Evolutionary conservation across 2,329 filamentous ascomycete species (phyloP).

Genomic region (Aspergillus ochraceoroseus): DNA sequence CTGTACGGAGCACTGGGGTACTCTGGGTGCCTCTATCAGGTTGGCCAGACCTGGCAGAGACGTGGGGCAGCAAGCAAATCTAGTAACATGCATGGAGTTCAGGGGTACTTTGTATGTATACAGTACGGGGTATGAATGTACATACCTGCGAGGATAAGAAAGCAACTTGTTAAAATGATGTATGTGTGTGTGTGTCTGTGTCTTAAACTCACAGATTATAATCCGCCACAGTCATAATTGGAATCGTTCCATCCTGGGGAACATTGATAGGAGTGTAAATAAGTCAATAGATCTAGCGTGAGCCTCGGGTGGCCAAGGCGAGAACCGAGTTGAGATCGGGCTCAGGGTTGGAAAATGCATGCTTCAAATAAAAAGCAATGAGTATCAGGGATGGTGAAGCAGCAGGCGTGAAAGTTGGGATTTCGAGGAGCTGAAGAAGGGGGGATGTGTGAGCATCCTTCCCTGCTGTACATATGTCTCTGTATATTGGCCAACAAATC

Average conservation of each 20-base stretch:
- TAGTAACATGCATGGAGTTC: conserved; percentile 22
- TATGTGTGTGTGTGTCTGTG: too few species aligned
- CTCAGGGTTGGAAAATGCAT: conserved; percentile 1
- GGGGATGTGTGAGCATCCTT: conserved; percentile 8
- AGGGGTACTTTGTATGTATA: conserved; percentile 17
- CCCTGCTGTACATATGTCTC: conserved; percentile 6
- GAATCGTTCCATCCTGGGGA: conserved; percentile 10
- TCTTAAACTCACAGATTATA: conserved; percentile 8
- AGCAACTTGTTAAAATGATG: neutral
- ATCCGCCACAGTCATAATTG: conserved; percentile 10
- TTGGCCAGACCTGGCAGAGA: conserved; percentile 9
- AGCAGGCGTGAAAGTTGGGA: neutral
- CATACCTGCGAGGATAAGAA: conserved; percentile 4
- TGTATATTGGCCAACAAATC: conserved; percentile 13
- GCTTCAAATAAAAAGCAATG: neutral
- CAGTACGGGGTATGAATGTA: conserved; percentile 10
- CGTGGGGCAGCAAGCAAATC: conserved; percentile 13
- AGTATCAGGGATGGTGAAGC: conserved; percentile 3
- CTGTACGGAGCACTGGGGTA: too few species aligned
- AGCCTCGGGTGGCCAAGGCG: neutral
- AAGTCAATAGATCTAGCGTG: neutral
- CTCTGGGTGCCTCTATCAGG: conserved; percentile 7
- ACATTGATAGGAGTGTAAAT: neutral
- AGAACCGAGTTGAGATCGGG: neutral
- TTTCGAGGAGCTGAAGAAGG: conserved; percentile 6